Conservation (phyloP, 306 rosid genomes). For the Hylodesmum podocarpum region DNA sequence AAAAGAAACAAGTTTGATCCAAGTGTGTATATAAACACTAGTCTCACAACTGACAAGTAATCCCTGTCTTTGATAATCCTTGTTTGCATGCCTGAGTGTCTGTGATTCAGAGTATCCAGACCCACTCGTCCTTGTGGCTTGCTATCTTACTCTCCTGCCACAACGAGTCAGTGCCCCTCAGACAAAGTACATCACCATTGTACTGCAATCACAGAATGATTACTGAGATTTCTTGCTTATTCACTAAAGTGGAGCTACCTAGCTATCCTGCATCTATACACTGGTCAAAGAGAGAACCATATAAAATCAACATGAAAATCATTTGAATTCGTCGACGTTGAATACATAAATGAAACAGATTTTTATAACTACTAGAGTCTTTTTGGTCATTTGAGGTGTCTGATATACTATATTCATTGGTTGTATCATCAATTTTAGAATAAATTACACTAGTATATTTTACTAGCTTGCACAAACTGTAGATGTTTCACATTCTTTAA, state of each 20-base stretch:
- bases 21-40: neutral
- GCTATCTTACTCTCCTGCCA: conserved; percentile 26
- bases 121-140: conserved; percentile 17
- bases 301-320: neutral
- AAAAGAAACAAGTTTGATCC: neutral
- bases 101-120: conserved; percentile 30
- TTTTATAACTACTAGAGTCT: neutral
- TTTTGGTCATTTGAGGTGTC: neutral
- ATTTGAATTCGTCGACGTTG: neutral
- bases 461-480: no score
- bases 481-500: neutral
- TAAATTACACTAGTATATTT: no score
- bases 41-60: conserved; percentile 19
- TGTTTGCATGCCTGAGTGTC: conserved; percentile 25
- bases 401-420: neutral
- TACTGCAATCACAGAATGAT: conserved; percentile 20
- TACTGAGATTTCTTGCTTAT: conserved; percentile 23
- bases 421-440: neutral
- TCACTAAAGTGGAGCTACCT: conserved; percentile 27
- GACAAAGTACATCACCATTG: conserved; percentile 31
- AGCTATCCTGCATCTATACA: conserved; percentile 4
- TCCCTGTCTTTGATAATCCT: conserved; percentile 30
- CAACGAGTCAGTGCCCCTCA: conserved; percentile 23
- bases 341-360: neutral
- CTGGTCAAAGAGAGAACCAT: conserved; percentile 13